These are phyloP conservation scores for Leccinum longicurvipes DNA, from an alignment of 768 basidiomycete species.

Conservation along the genomic window DNA sequence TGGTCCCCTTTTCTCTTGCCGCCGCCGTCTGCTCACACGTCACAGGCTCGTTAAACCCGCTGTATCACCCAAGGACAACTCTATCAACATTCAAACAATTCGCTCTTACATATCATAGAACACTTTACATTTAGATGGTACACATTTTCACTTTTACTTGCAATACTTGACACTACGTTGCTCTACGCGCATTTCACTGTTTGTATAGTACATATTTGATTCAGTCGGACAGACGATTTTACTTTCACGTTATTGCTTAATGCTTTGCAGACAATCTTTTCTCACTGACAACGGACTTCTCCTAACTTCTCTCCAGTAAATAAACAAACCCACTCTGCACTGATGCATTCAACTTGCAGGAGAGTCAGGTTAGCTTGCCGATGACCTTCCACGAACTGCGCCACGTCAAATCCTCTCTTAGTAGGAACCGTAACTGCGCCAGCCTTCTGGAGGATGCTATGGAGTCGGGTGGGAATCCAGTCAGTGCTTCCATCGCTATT, in stretches of 20 bases:
- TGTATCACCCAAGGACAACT: conserved; percentile 21
- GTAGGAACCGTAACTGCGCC: no score
- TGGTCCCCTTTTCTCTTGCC: background rate
- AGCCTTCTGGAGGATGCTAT: no score
- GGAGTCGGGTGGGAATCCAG: background rate
- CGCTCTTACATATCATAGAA: conserved; percentile 23
- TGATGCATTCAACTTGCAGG: no score
- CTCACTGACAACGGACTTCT: background rate
- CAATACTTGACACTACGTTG: conserved; percentile 1
- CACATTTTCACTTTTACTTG: conserved; percentile 4
- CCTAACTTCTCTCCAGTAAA: background rate
- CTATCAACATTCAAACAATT: conserved; percentile 16
- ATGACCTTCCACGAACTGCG: no score
- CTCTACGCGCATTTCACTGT: conserved; percentile 16
- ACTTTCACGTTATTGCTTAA: conserved; percentile 14
- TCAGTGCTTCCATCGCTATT: background rate
- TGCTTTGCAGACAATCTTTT: conserved; percentile 10
- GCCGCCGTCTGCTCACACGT: background rate
- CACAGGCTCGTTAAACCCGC: conserved; percentile 23
- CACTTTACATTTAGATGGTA: conserved; percentile 16
- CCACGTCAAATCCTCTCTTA: no score
- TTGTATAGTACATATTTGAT: conserved; percentile 12
- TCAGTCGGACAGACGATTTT: background rate
- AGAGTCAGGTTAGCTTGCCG: no score
- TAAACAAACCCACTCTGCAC: no score